Conservation (phyloP, 768 basidiomycete genomes). For the Tulasnella sp. region DNA sequence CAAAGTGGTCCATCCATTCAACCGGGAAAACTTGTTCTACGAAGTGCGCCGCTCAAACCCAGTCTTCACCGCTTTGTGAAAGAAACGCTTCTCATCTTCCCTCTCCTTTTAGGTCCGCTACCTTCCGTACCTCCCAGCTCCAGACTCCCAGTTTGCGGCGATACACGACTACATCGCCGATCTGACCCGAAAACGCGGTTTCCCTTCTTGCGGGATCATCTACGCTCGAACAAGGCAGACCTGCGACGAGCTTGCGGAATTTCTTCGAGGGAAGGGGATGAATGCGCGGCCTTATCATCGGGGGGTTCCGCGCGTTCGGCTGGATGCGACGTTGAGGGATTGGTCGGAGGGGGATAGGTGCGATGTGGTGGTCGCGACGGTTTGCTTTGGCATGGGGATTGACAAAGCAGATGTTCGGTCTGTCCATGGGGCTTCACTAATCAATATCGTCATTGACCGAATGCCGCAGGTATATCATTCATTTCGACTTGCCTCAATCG, state of each 20-base stretch:
- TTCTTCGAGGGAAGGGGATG: conserved; percentile 62
- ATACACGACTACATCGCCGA: conserved; percentile 62
- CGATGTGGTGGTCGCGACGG: conserved; percentile 78
- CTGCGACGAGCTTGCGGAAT: conserved; percentile 64
- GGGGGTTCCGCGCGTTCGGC: conserved; percentile 51
- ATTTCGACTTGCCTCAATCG: conserved; percentile 77
- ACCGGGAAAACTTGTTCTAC: conserved; percentile 73
- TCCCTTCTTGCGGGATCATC: conserved; percentile 61
- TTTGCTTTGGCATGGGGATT: conserved; percentile 84
- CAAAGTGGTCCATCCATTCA: conserved; percentile 72
- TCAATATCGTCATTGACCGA: background rate
- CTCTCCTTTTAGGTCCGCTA: conserved; percentile 56
- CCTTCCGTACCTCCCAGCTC: conserved; percentile 46
- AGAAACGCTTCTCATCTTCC: background rate
- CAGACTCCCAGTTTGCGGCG: conserved; percentile 55
- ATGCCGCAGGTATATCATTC: conserved; percentile 60
- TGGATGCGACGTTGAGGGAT: conserved; percentile 54
- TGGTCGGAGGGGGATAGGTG: conserved; percentile 52
- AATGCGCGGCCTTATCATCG: conserved; percentile 70
- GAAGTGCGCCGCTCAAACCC: conserved; percentile 47
- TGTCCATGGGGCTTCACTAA: background rate
- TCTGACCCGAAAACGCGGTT: conserved; percentile 55
- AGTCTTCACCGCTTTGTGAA: background rate
- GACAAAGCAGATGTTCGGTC: conserved; percentile 73
- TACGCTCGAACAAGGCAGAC: conserved; percentile 67